A percentile compares a stretch with the other conserved stretches of the same genome.
These are phyloP conservation scores for Akanthomyces lecanii DNA, from an alignment of 2,329 filamentous ascomycete genomes.

Conservation along the genomic window DNA sequence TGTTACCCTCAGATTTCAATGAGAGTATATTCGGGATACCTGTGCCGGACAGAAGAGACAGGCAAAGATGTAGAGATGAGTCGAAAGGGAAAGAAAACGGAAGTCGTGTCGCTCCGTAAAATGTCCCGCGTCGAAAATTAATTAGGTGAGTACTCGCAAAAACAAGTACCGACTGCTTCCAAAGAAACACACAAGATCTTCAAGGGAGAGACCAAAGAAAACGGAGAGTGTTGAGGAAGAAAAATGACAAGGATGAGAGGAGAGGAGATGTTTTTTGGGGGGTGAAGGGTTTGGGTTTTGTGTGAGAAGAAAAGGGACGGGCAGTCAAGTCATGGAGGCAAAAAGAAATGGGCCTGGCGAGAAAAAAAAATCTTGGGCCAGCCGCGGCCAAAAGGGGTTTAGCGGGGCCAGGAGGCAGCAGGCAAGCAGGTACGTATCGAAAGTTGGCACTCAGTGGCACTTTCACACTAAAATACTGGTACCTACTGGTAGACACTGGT, in stretches of 20 bases:
- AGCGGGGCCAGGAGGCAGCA: slow-evolving; percentile 15
- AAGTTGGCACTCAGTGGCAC: no score
- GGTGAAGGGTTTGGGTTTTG: slow-evolving; percentile 28
- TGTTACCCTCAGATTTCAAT: slow-evolving; percentile 30
- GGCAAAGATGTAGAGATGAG: slow-evolving; percentile 11
- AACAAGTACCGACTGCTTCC: slow-evolving; percentile 33
- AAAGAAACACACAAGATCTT: slow-evolving; percentile 43
- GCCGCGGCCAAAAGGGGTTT: slow-evolving; percentile 16
- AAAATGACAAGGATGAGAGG: slow-evolving; percentile 28
- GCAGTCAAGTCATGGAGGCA: slow-evolving; percentile 22
- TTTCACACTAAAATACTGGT: no score
- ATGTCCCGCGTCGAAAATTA: slow-evolving; percentile 31
- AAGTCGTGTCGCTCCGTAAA: slow-evolving; percentile 31
- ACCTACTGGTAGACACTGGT: no score
- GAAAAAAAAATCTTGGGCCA: slow-evolving; percentile 16
- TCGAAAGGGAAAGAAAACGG: slow-evolving; percentile 24
- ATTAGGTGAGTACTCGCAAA: slow-evolving; percentile 24
- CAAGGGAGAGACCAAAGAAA: slow-evolving; percentile 45
- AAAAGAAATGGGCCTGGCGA: slow-evolving; percentile 25
- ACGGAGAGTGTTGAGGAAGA: slow-evolving; percentile 28
- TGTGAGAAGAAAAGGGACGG: slow-evolving; percentile 21
- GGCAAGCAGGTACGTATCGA: neutral
- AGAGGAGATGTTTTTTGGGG: slow-evolving; percentile 16
- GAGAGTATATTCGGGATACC: slow-evolving; percentile 26
- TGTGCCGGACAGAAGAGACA: slow-evolving; percentile 22